These are phyloP conservation scores for Verticillium longisporum DNA, from an alignment of 2,329 filamentous ascomycete species.

Conservation along the genomic window DNA sequence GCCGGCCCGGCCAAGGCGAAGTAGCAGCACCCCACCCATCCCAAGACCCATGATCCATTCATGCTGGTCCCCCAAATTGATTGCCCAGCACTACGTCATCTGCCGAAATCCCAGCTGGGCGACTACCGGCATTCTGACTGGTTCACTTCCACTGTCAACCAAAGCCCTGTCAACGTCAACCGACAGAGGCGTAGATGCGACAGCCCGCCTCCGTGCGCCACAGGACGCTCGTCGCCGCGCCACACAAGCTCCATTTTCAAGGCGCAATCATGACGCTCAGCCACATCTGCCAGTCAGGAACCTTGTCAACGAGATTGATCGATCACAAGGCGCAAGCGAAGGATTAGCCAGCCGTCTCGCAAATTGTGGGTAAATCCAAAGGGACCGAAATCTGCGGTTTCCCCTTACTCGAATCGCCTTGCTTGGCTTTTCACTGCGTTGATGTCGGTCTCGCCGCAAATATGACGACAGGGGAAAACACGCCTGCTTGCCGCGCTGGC, in stretches of 20 bases:
- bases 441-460: not conserved
- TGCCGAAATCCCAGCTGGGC: constrained; percentile 2
- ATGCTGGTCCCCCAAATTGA: not conserved
- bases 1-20: not conserved
- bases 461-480: not conserved
- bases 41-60: not conserved
- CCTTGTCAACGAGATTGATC: not conserved
- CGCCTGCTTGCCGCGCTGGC: not conserved
- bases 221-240: not conserved
- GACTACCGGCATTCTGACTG: not conserved
- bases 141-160: not conserved
- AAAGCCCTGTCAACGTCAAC: not conserved
- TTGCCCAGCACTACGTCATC: constrained; percentile 1
- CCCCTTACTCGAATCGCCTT: too few relatives aligned
- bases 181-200: not conserved
- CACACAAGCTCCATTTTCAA: not conserved
- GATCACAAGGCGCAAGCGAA: too few relatives aligned
- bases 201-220: not conserved
- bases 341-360: not conserved
- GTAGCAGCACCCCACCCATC: not conserved
- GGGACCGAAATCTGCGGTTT: not conserved
- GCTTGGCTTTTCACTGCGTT: not conserved
- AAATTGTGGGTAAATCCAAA: not conserved
- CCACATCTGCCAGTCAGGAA: not conserved
- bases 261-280: not conserved